Conservation (phyloP, 208 protist genomes). For the Trypanosoma avium region DNA sequence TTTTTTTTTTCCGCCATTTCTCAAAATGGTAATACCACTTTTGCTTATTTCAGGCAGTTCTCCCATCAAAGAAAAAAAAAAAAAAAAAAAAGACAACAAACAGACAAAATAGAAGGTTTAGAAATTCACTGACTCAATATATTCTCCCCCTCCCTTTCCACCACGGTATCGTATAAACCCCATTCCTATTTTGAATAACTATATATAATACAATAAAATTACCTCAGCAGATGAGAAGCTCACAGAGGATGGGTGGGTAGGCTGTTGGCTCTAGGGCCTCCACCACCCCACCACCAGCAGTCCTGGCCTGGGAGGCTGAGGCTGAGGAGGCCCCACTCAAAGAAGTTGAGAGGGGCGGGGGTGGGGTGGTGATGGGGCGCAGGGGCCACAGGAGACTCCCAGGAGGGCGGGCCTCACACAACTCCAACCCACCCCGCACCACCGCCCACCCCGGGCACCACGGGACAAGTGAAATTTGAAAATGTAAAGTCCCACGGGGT, state of each 20-base stretch:
- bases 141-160: too few species aligned
- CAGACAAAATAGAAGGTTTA: too few species aligned
- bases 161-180: too few species aligned
- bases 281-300: conserved; percentile 11
- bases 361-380: conserved; percentile 3
- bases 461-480: conserved; percentile 60
- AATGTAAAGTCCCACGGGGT: conserved; percentile 15
- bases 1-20: too few species aligned
- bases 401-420: conserved; percentile 41
- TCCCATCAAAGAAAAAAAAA: too few species aligned
- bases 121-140: too few species aligned
- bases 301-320: conserved; percentile 2
- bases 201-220: too few species aligned
- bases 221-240: conserved; percentile 43
- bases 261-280: conserved; percentile 19
- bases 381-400: conserved; percentile 52
- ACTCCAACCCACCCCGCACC: conserved; percentile 46
- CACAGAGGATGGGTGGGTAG: conserved; percentile 39
- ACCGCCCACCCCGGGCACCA: conserved; percentile 58
- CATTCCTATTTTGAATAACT: too few species aligned
- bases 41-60: too few species aligned
- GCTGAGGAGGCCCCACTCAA: too few species aligned
- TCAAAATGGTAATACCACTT: too few species aligned
- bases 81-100: too few species aligned
- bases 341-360: conserved; percentile 8